Evolutionary conservation across 495 filamentous ascomycete species (phyloP).

Genomic region (Chlorociboria aeruginascens): DNA sequence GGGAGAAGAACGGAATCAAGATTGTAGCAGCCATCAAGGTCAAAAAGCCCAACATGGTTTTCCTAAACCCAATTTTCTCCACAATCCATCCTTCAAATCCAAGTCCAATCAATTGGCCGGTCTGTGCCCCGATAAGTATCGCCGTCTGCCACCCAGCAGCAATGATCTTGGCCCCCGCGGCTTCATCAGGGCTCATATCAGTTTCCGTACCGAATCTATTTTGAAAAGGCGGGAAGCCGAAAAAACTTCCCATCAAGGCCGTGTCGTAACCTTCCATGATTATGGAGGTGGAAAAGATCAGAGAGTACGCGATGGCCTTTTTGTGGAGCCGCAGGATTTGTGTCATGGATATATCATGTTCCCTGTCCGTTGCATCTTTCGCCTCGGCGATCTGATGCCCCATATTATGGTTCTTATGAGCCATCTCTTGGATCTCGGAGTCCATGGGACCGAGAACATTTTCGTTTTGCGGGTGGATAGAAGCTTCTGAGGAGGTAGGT

Average conservation of each 20-base stretch:
- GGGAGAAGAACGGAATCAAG: constrained; percentile 50
- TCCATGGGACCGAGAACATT: too few relatives aligned
- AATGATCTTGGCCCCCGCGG: constrained; percentile 21
- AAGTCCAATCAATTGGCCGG: constrained; percentile 65
- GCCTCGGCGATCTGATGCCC: not conserved
- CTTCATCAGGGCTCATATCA: not conserved
- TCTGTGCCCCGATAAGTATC: constrained; percentile 50
- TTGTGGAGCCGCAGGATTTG: constrained; percentile 23
- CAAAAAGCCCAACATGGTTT: constrained; percentile 57
- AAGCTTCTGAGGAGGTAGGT: too few relatives aligned
- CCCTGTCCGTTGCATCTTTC: constrained; percentile 10
- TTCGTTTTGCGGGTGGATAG: too few relatives aligned
- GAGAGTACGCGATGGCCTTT: constrained; percentile 22
- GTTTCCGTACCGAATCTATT: constrained; percentile 1
- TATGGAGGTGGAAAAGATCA: constrained; percentile 26
- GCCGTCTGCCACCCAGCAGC: constrained; percentile 62
- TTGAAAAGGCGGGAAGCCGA: constrained; percentile 23
- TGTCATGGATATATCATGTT: constrained; percentile 20
- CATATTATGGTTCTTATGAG: too few relatives aligned
- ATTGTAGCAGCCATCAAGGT: constrained; percentile 34
- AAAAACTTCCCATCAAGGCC: constrained; percentile 24
- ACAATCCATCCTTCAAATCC: constrained; percentile 61
- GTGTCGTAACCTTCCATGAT: constrained; percentile 36
- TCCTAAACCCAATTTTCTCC: constrained; percentile 29
- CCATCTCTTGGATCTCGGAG: too few relatives aligned